Evolutionary conservation across 305 asterid species (phyloP), one percentile per base, ranked within the genome.

Genomic region (Lippia alba): DNA sequence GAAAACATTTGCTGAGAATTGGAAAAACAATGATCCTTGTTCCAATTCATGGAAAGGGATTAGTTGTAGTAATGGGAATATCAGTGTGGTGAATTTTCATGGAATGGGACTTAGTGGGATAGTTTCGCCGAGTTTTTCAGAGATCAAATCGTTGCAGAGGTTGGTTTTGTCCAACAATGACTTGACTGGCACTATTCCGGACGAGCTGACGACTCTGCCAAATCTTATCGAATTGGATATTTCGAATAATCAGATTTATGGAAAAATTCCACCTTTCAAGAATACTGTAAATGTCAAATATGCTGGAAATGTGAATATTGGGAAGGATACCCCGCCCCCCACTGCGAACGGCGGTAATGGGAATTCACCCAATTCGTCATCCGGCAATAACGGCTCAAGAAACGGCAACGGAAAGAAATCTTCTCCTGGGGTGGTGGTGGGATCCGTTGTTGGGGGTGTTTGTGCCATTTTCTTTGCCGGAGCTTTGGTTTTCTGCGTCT

Each of bases 1-100:
- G 0, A 6, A 2, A 11, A 39, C 49, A 53, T 83, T 91, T 60
- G 92, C 97, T 0, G 81, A 81, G 17, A 81, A 76, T 36, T 94
- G 99, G 97, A 79, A 77, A 54, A 87, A 81, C 41, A 89, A 91
- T 56, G 80, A 91, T 76, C 97, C 97, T 0, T 91, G 99, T 73
- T 4, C 24, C 3, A 24, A 24, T 64, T 59, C 80, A 0, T 94
- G 99, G 99, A 62, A 50, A 67, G 96, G 99, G 44, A 76, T 94
- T 53, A 72, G 85, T 1, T 94, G 99, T 75, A 74, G 15, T 51
- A 70, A 36, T 61, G 87, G 72, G 24, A 77, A 83, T 46, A 80
- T 94, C 60, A 81, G 85, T 4, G 94, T 86, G 64, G 79, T 94
- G 59, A 91, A 85, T 78, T 89, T 91, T 74, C 83, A 48, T 64